A percentile compares a stretch with the other conserved stretches of the same genome.
Conservation (phyloP, 2,329 filamentous ascomycete genomes). For the Monilinia polystroma region DNA sequence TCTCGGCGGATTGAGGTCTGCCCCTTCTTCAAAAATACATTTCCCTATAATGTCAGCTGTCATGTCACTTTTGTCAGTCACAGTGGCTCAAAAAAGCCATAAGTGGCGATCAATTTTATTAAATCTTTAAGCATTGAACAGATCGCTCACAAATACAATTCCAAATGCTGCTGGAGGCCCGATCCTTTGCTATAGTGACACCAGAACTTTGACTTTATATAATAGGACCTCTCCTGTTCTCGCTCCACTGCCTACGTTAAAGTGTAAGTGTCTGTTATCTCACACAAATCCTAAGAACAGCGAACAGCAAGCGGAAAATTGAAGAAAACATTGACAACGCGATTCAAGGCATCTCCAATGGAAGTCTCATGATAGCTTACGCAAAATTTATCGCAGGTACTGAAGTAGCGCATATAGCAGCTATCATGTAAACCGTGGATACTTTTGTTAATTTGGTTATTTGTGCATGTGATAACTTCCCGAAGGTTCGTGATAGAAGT, state of each 20-base stretch:
- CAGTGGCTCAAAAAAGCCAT: constrained; percentile 21
- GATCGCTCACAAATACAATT: constrained; percentile 20
- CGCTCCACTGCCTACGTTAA: too few species aligned
- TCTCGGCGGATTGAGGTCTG: background rate
- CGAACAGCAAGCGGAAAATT: constrained; percentile 14
- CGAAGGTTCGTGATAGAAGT: constrained; percentile 20
- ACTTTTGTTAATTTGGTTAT: constrained; percentile 21
- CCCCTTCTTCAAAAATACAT: background rate
- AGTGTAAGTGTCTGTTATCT: background rate
- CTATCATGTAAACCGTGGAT: constrained; percentile 20
- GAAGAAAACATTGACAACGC: constrained; percentile 22
- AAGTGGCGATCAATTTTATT: constrained; percentile 19
- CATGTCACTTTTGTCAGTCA: constrained; percentile 15
- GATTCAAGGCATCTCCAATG: constrained; percentile 12
- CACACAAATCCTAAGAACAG: background rate
- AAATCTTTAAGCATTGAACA: constrained; percentile 21
- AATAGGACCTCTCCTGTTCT: constrained; percentile 11
- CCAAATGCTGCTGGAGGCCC: constrained; percentile 22
- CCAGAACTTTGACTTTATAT: constrained; percentile 18
- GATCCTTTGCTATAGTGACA: constrained; percentile 19
- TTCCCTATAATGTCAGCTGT: background rate
- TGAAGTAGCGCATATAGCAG: constrained; percentile 21
- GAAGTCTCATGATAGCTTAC: constrained; percentile 14
- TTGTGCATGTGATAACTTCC: constrained; percentile 21
- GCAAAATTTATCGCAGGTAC: constrained; percentile 23